Conservation (phyloP, 352 stramenopile species). For the Globisporangium lucens region DNA sequence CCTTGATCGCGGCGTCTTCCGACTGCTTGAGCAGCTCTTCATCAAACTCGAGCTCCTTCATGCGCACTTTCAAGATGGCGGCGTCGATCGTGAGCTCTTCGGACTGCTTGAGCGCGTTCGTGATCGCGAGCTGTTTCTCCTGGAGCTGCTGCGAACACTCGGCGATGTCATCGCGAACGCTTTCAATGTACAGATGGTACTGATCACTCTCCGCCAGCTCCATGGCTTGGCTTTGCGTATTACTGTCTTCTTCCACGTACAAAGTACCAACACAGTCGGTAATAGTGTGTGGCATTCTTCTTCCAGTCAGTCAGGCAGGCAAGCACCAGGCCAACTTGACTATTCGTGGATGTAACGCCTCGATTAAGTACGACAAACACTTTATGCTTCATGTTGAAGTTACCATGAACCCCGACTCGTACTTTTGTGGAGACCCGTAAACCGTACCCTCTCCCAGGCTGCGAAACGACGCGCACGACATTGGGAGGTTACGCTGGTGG, state of each 20-base stretch:
- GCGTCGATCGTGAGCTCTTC: conserved; percentile 56
- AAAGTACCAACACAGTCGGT: not conserved
- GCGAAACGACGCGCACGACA: not conserved
- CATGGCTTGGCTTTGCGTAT: conserved; percentile 17
- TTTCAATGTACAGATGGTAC: conserved; percentile 39
- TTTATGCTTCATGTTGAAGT: not conserved
- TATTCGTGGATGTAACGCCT: not conserved
- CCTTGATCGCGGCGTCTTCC: conserved; percentile 44
- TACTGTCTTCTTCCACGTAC: not conserved
- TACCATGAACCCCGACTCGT: not conserved
- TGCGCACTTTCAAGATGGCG: conserved; percentile 43
- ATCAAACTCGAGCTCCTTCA: conserved; percentile 58
- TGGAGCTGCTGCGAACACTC: conserved; percentile 36
- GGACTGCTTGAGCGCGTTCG: conserved; percentile 29
- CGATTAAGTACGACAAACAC: not conserved
- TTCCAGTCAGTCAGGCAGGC: not conserved
- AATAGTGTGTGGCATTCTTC: not conserved
- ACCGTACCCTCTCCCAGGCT: not conserved
- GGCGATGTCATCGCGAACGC: conserved; percentile 31
- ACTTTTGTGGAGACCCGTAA: not conserved
- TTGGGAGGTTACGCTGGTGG: not conserved
- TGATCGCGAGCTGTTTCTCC: conserved; percentile 35
- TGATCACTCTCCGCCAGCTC: conserved; percentile 27
- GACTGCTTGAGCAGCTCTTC: conserved; percentile 46
- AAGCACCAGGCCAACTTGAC: not conserved